phyloP scores from a whole-genome alignment of 2,329 filamentous ascomycete species.

The Sordariomycetes sp. region DNA sequence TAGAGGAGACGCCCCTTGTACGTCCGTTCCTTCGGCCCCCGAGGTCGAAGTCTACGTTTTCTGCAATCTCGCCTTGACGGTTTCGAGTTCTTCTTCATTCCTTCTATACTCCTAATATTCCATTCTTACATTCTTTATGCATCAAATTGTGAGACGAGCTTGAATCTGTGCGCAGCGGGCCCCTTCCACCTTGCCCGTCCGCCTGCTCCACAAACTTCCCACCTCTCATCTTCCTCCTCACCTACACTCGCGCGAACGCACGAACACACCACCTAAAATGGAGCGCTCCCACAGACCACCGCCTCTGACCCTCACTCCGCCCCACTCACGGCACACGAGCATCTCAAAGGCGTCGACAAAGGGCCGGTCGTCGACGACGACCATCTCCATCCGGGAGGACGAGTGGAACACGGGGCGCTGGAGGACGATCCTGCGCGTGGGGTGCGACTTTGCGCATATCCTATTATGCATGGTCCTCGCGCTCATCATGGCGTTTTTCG shows the following conservation, averaged over 20 bases:
- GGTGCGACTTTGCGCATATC: constrained; percentile 16
- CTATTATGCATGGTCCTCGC: constrained; percentile 16
- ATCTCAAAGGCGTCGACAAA: constrained; percentile 2
- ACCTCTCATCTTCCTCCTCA: neutral
- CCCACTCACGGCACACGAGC: constrained; percentile 4
- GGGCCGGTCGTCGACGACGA: neutral
- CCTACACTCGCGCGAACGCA: neutral
- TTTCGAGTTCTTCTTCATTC: neutral
- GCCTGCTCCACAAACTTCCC: neutral
- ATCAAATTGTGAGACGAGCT: neutral
- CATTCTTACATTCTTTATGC: neutral
- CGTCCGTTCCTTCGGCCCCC: neutral
- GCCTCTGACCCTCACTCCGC: constrained; percentile 17
- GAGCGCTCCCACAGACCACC: constrained; percentile 16
- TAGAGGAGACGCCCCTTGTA: neutral
- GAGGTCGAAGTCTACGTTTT: neutral
- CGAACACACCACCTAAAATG: constrained; percentile 10
- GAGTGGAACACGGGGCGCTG: neutral
- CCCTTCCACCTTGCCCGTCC: neutral
- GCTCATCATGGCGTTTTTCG: constrained; percentile 17
- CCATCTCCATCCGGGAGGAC: constrained; percentile 4
- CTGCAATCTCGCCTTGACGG: neutral
- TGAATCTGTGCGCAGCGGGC: neutral
- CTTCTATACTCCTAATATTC: neutral
- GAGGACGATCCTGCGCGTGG: constrained; percentile 12